These are phyloP conservation scores for Coniochaeta hoffmannii DNA, from an alignment of 2,329 filamentous ascomycete genomes.

Conservation along the genomic window DNA sequence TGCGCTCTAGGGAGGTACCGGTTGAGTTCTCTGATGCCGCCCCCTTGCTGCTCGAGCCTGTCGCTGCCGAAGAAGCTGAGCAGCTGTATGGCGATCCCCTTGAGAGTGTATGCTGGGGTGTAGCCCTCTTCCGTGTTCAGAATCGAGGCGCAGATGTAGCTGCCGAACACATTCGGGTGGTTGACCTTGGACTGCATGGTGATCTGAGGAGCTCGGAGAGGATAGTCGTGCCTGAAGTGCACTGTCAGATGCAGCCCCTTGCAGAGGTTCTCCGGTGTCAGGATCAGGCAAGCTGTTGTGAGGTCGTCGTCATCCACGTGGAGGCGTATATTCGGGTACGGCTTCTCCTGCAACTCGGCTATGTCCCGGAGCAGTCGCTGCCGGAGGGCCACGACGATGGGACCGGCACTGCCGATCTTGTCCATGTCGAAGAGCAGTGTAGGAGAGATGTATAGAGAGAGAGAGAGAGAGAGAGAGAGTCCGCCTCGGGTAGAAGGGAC, in stretches of 20 bases:
- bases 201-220: conserved; percentile 29
- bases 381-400: not conserved
- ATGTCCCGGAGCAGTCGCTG: conserved; percentile 34
- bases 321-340: conserved; percentile 38
- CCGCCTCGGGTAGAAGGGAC: too few relatives aligned
- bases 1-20: not conserved
- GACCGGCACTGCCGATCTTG: not conserved
- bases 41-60: conserved; percentile 31
- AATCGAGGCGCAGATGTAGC: conserved; percentile 39
- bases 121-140: conserved; percentile 33
- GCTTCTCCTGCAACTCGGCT: conserved; percentile 33
- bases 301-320: conserved; percentile 23
- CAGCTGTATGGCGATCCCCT: conserved; percentile 41
- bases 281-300: conserved; percentile 31
- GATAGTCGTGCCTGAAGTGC: conserved; percentile 26
- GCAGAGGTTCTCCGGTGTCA: conserved; percentile 30
- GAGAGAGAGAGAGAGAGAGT: not conserved
- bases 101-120: conserved; percentile 42
- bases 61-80: conserved; percentile 44
- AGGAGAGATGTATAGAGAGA: not conserved
- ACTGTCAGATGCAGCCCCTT: conserved; percentile 34
- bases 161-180: conserved; percentile 37
- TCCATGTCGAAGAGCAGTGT: not conserved
- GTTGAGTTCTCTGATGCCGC: conserved; percentile 16
- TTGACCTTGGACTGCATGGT: conserved; percentile 29